These are phyloP conservation scores for Phytomonas serpens DNA, from an alignment of 208 protist genomes.

Conservation along the genomic window DNA sequence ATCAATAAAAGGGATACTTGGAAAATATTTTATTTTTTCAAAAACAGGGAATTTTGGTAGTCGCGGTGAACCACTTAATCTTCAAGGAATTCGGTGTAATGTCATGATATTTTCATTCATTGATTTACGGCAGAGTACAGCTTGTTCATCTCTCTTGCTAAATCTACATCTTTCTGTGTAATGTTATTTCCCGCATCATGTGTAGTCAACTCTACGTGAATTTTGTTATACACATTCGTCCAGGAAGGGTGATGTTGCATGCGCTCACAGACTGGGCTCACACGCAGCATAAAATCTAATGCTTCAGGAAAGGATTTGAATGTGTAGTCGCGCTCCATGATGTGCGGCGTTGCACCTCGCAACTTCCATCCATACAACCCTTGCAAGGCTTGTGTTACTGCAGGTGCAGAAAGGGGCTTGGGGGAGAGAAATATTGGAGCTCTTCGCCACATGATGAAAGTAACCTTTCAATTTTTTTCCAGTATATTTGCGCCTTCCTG, in stretches of 20 bases:
- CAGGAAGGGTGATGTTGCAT: constrained; percentile 93
- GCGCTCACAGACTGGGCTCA: constrained; percentile 72
- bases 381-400: constrained; percentile 84
- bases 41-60: not conserved
- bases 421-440: not conserved
- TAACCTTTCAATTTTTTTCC: not conserved
- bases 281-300: constrained; percentile 85
- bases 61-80: not conserved
- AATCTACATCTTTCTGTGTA: constrained; percentile 69
- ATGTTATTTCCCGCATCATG: constrained; percentile 89
- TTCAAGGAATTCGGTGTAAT: not conserved
- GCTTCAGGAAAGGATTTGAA: constrained; percentile 88
- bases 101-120: not conserved
- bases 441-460: not conserved
- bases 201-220: constrained; percentile 90
- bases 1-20: not conserved
- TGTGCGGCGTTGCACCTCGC: constrained; percentile 28
- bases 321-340: constrained; percentile 59
- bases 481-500: not conserved
- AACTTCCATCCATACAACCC: constrained; percentile 53
- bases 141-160: constrained; percentile 58
- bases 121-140: constrained; percentile 17
- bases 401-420: constrained; percentile 46
- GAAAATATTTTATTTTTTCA: not conserved
- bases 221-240: constrained; percentile 94